Evolutionary conservation across 768 basidiomycete genomes (phyloP).

Genomic region (Cytidiella melzeri): DNA sequence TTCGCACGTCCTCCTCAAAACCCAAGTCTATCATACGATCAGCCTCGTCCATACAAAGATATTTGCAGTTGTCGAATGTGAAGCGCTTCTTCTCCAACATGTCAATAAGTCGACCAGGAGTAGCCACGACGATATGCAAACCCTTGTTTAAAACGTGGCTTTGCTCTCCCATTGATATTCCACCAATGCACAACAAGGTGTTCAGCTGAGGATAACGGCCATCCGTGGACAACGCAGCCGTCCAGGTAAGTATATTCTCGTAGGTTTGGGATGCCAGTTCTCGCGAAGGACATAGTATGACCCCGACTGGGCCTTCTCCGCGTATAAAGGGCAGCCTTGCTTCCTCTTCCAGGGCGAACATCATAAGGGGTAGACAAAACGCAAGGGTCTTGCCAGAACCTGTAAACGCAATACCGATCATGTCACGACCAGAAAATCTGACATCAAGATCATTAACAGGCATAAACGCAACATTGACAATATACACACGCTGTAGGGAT

Average conservation of each 20-base stretch:
- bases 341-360: conserved; percentile 95
- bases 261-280: conserved; percentile 97
- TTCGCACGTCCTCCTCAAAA: conserved; percentile 97
- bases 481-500: conserved; percentile 83
- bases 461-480: background rate
- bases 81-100: conserved; percentile 96
- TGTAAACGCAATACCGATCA: conserved; percentile 99
- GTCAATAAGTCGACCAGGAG: conserved; percentile 94
- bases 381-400: conserved; percentile 99
- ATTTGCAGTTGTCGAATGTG: conserved; percentile 91
- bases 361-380: conserved; percentile 95
- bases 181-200: conserved; percentile 90
- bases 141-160: conserved; percentile 86
- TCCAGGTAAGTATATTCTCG: conserved; percentile 90
- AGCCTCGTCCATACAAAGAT: conserved; percentile 97
- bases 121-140: conserved; percentile 93
- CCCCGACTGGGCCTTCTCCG: conserved; percentile 96
- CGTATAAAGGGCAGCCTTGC: conserved; percentile 80
- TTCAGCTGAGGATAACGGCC: conserved; percentile 82
- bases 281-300: conserved; percentile 93
- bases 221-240: conserved; percentile 69
- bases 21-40: conserved; percentile 99
- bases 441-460: background rate
- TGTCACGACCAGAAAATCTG: conserved; percentile 92
- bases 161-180: conserved; percentile 98